phyloP scores from a whole-genome alignment of 2,329 filamentous ascomycete species.

The Didymella pomorum region DNA sequence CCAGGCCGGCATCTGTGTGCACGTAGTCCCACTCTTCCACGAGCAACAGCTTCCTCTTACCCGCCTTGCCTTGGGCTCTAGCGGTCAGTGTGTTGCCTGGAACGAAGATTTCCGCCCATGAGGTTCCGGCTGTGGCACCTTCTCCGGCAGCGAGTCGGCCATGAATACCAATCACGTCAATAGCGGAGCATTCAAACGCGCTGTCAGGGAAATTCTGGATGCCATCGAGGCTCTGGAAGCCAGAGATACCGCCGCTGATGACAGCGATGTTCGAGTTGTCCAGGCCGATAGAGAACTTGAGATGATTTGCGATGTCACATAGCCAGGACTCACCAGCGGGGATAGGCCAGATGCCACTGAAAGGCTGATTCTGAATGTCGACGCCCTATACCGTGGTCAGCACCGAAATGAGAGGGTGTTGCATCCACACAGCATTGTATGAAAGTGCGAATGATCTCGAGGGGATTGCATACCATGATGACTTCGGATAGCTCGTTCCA shows the following conservation, averaged over 20 bases:
- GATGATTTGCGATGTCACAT: constrained; percentile 45
- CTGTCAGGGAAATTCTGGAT: constrained; percentile 45
- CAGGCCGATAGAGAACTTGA: constrained; percentile 41
- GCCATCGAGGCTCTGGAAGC: constrained; percentile 34
- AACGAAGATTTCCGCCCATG: constrained; percentile 47
- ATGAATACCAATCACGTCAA: constrained; percentile 49
- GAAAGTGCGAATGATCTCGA: background rate
- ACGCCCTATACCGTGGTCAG: constrained; percentile 36
- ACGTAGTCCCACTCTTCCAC: constrained; percentile 48
- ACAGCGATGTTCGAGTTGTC: constrained; percentile 43
- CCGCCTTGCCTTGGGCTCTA: constrained; percentile 34
- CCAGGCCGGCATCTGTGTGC: constrained; percentile 34
- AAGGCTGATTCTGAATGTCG: constrained; percentile 48
- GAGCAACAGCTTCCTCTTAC: constrained; percentile 40
- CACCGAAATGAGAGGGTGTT: background rate
- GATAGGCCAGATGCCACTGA: constrained; percentile 47
- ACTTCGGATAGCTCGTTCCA: constrained; percentile 44
- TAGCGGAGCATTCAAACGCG: constrained; percentile 41
- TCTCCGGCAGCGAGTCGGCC: constrained; percentile 40
- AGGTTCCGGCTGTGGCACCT: constrained; percentile 41
- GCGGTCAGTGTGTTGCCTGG: constrained; percentile 46
- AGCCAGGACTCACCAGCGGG: constrained; percentile 47
- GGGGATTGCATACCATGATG: constrained; percentile 37
- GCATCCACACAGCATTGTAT: background rate
- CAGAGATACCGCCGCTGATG: constrained; percentile 48